Conservation (phyloP, 495 filamentous ascomycete genomes). For the Aspergillus sclerotioniger region DNA sequence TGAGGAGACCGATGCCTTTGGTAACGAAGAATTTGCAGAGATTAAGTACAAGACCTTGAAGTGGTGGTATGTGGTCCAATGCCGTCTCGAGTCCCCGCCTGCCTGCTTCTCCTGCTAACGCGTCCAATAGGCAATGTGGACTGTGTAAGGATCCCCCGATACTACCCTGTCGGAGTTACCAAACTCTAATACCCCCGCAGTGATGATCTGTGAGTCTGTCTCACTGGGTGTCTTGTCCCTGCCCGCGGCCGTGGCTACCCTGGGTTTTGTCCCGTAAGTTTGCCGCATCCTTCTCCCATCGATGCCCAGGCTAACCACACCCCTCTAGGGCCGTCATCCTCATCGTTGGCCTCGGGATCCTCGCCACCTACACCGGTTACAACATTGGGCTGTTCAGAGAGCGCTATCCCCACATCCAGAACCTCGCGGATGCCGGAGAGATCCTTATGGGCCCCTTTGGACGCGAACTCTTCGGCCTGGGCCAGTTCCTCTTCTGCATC, state of each 20-base stretch:
- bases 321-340: conserved; percentile 49
- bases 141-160: conserved; percentile 19
- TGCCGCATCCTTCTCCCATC: not conserved
- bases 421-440: conserved; percentile 5
- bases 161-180: not conserved
- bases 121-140: conserved; percentile 32
- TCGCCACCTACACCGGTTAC: conserved; percentile 74
- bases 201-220: conserved; percentile 69
- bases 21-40: conserved; percentile 41
- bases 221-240: conserved; percentile 64
- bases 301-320: not conserved
- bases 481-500: conserved; percentile 8
- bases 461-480: conserved; percentile 2
- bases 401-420: conserved; percentile 42
- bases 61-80: conserved; percentile 38
- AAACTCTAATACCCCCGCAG: conserved; percentile 12
- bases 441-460: conserved; percentile 4
- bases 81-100: not conserved
- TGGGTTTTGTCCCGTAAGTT: conserved; percentile 54
- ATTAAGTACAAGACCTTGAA: conserved; percentile 45
- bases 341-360: conserved; percentile 62
- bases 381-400: conserved; percentile 65
- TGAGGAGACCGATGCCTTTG: conserved; percentile 33
- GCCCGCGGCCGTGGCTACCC: conserved; percentile 55
- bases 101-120: not conserved